Conservation (phyloP, 1,284 basidiomycete species). For the Boletellus deceptivus region DNA sequence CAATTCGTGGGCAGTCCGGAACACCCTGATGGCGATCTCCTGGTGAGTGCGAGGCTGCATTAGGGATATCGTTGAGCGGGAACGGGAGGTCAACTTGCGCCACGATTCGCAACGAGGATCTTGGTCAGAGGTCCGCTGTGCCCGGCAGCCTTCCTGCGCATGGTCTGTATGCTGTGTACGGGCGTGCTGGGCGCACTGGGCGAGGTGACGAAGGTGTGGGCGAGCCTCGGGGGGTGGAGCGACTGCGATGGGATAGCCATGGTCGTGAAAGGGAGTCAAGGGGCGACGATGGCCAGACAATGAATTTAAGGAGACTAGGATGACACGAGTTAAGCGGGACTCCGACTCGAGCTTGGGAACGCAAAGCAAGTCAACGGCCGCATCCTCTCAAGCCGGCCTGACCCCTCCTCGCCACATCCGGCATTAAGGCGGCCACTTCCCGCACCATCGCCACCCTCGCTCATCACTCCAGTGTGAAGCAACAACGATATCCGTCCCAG, state of each 20-base stretch:
- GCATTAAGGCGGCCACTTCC: constrained; percentile 23
- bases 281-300: neutral
- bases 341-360: neutral
- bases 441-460: constrained; percentile 27
- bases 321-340: too few species aligned
- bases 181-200: constrained; percentile 79
- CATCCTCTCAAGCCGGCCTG: neutral
- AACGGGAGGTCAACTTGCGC: constrained; percentile 52
- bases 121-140: constrained; percentile 90
- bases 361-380: neutral
- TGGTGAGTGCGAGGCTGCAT: constrained; percentile 32
- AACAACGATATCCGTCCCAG: too few species aligned
- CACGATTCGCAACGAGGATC: constrained; percentile 94
- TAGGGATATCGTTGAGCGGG: constrained; percentile 5
- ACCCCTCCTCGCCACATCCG: constrained; percentile 6
- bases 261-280: constrained; percentile 27
- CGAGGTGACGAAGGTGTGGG: constrained; percentile 64
- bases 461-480: too few species aligned
- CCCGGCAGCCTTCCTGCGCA: constrained; percentile 89
- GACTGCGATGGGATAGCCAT: constrained; percentile 42
- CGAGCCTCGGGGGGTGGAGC: constrained; percentile 72
- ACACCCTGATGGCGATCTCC: constrained; percentile 99
- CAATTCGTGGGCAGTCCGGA: constrained; percentile 97
- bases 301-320: constrained; percentile 12
- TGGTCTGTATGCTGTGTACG: constrained; percentile 85